Percentiles rank a stretch among this genome's conserved stretches.
These are phyloP conservation scores for Solanum ossicruentum DNA, from an alignment of 257 asterid genomes.

Conservation along the genomic window DNA sequence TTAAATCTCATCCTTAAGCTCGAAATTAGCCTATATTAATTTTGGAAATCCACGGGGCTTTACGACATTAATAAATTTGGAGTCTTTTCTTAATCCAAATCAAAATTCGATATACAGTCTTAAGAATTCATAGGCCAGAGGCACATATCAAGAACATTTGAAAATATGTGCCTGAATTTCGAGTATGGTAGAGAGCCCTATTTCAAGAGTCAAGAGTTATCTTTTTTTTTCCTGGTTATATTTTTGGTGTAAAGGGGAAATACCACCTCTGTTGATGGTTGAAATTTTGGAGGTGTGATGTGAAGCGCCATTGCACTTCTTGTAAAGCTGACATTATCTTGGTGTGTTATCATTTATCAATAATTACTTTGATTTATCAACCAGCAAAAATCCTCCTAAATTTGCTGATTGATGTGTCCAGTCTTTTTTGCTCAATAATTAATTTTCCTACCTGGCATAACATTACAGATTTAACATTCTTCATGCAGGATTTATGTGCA, in stretches of 20 bases:
- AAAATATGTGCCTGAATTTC: not conserved
- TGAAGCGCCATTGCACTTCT: not conserved
- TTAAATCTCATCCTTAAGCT: not conserved
- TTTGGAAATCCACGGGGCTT: not conserved
- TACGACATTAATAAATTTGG: not conserved
- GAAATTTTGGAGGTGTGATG: not conserved
- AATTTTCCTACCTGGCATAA: not conserved
- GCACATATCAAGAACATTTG: not conserved
- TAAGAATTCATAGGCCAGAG: not conserved
- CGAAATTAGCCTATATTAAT: not conserved
- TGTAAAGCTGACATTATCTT: not conserved
- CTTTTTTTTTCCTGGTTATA: not conserved
- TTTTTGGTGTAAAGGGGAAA: not conserved
- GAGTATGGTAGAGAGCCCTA: not conserved
- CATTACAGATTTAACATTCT: constrained; percentile 12
- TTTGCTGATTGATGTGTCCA: not conserved
- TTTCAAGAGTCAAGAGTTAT: not conserved
- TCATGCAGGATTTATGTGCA: constrained; percentile 78
- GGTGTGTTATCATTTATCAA: not conserved
- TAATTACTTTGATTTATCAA: not conserved
- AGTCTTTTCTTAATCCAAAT: not conserved
- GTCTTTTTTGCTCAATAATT: not conserved
- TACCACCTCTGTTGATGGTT: not conserved
- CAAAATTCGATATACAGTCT: not conserved
- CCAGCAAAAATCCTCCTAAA: not conserved